Evolutionary conservation across 495 filamentous ascomycete species (phyloP).

Genomic region (Lasiosphaeriaceae sp.): DNA sequence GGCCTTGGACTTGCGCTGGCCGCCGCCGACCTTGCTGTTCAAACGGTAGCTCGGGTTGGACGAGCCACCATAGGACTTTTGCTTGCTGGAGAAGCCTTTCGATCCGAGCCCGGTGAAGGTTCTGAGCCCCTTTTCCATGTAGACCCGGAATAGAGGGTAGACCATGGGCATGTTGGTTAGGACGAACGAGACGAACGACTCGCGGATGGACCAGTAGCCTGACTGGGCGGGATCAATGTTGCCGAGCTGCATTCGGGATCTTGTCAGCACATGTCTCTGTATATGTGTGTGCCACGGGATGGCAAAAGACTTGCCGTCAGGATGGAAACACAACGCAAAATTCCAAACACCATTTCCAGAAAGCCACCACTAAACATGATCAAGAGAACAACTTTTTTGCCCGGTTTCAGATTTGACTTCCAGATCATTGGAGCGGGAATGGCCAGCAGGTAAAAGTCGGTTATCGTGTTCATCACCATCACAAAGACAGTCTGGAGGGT

Average conservation of each 20-base stretch:
- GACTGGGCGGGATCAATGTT: slow-evolving; percentile 49
- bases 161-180: slow-evolving; percentile 61
- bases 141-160: slow-evolving; percentile 42
- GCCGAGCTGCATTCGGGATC: slow-evolving; percentile 26
- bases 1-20: too few species aligned
- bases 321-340: slow-evolving; percentile 49
- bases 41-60: too few species aligned
- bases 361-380: slow-evolving; percentile 57
- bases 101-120: too few species aligned
- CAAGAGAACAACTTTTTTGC: slow-evolving; percentile 51
- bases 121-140: too few species aligned
- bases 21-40: too few species aligned
- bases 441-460: slow-evolving; percentile 53
- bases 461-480: slow-evolving; percentile 50
- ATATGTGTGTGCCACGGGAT: too few species aligned
- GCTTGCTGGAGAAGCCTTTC: too few species aligned
- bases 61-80: too few species aligned
- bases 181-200: slow-evolving; percentile 59
- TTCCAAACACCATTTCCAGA: slow-evolving; percentile 56
- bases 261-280: too few species aligned
- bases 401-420: slow-evolving; percentile 46
- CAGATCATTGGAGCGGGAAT: slow-evolving; percentile 56
- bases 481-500: slow-evolving; percentile 32
- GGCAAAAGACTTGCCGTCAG: too few species aligned
- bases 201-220: slow-evolving; percentile 60